Conservation (phyloP, 331 rosid genomes). For the Malus hybrid region DNA sequence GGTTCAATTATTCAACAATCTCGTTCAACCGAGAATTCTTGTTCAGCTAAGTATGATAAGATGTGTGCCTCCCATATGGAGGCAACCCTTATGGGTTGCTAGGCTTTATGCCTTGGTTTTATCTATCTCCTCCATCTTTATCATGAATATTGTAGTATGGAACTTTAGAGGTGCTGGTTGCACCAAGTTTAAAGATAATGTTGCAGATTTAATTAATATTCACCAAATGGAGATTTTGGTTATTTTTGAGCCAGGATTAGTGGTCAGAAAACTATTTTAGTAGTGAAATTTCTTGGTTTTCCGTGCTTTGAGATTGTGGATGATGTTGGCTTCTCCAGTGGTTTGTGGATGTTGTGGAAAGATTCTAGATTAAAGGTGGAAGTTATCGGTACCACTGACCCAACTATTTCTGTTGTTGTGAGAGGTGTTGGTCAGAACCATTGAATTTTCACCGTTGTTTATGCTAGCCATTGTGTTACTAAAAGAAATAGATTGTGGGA, state of each 20-base stretch:
- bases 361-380: neutral
- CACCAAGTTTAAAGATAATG: neutral
- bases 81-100: neutral
- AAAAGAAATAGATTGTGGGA: neutral
- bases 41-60: too few species aligned
- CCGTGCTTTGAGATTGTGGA: neutral
- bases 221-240: neutral
- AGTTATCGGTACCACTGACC: neutral
- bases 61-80: neutral
- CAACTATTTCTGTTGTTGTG: neutral
- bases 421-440: neutral
- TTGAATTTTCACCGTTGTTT: neutral
- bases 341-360: neutral
- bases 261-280: neutral
- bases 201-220: neutral
- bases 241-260: neutral
- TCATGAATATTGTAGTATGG: neutral
- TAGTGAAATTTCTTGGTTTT: neutral
- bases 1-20: too few species aligned
- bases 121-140: neutral
- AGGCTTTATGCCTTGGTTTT: neutral
- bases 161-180: neutral
- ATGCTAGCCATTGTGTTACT: neutral
- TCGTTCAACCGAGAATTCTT: too few species aligned
- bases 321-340: neutral